Percentiles rank a stretch among this genome's conserved stretches.
phyloP scores from a whole-genome alignment of 768 basidiomycete genomes.

The Phlebiopsis flavidoalba region DNA sequence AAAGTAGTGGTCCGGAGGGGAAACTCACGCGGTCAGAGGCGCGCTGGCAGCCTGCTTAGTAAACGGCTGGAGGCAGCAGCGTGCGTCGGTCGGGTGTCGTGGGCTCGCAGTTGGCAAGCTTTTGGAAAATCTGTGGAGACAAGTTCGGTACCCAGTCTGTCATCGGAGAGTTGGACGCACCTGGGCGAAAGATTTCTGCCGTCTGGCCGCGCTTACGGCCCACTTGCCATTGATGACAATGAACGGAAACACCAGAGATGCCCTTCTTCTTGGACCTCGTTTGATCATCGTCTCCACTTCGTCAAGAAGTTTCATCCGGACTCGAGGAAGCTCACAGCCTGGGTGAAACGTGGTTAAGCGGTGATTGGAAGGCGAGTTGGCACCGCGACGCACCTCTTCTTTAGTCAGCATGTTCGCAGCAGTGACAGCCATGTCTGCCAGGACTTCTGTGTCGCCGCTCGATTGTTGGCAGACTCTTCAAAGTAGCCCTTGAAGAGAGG shows the following conservation, averaged over 20 bases:
- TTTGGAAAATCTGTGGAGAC: constrained; percentile 38
- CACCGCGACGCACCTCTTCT: constrained; percentile 42
- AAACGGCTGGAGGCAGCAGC: not conserved
- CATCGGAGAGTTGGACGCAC: constrained; percentile 30
- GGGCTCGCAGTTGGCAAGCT: constrained; percentile 31
- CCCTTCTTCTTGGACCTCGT: constrained; percentile 43
- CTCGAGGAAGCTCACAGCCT: constrained; percentile 62
- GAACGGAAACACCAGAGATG: constrained; percentile 64
- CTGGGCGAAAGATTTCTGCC: constrained; percentile 64
- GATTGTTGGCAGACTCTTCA: constrained; percentile 60
- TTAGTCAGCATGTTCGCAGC: constrained; percentile 54
- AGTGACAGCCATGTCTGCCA: constrained; percentile 54
- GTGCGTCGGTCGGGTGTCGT: constrained; percentile 5
- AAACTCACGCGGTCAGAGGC: constrained; percentile 3
- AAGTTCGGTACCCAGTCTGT: not conserved
- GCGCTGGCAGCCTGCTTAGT: not conserved
- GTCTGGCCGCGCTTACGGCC: constrained; percentile 70
- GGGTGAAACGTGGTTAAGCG: constrained; percentile 4
- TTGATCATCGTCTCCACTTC: constrained; percentile 61
- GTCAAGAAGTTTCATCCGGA: constrained; percentile 58
- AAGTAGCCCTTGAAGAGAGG: constrained; percentile 64
- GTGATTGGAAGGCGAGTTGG: not conserved
- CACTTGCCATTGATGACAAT: constrained; percentile 75
- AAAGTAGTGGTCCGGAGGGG: not conserved
- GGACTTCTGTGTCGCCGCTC: constrained; percentile 49